These are phyloP conservation scores for Glycine soja DNA, from an alignment of 306 rosid species.

Conservation along the genomic window DNA sequence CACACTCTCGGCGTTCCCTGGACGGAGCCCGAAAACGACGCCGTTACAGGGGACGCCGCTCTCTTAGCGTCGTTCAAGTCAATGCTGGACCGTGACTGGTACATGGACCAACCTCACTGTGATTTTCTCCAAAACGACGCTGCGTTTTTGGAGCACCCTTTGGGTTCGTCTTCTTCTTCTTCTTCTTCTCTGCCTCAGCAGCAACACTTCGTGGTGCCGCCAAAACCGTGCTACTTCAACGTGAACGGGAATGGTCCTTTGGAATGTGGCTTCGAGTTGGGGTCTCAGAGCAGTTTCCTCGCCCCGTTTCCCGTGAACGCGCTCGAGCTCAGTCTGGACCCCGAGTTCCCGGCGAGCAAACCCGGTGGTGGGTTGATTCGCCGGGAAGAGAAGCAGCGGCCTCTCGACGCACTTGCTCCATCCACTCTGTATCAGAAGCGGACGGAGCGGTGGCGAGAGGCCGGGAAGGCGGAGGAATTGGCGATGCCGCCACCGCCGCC, in stretches of 20 bases:
- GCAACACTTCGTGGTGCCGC: slow-evolving; percentile 52
- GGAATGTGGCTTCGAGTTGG: background rate
- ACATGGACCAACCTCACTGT: too few relatives aligned
- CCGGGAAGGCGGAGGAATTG: slow-evolving; percentile 48
- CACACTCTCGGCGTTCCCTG: too few relatives aligned
- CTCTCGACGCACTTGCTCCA: slow-evolving; percentile 56
- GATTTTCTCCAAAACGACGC: too few relatives aligned
- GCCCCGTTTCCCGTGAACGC: slow-evolving; percentile 26
- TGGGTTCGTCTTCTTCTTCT: slow-evolving; percentile 51
- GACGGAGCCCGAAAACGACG: too few relatives aligned
- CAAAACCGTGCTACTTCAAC: slow-evolving; percentile 32
- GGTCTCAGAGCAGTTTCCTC: slow-evolving; percentile 25
- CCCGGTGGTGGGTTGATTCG: background rate
- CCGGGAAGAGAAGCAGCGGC: slow-evolving; percentile 40
- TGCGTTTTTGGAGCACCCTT: slow-evolving; percentile 46
- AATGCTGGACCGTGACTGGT: too few relatives aligned
- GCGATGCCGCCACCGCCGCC: slow-evolving; percentile 44
- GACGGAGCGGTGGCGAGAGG: slow-evolving; percentile 55
- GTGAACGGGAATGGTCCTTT: background rate
- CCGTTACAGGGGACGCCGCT: too few relatives aligned
- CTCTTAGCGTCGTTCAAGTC: too few relatives aligned
- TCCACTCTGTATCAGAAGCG: slow-evolving; percentile 68
- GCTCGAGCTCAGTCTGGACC: slow-evolving; percentile 45
- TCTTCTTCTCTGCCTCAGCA: slow-evolving; percentile 22
- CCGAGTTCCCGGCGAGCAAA: slow-evolving; percentile 44